These are phyloP conservation scores for Raffaelea albimanens DNA, from an alignment of 2,329 filamentous ascomycete species.

Conservation along the genomic window DNA sequence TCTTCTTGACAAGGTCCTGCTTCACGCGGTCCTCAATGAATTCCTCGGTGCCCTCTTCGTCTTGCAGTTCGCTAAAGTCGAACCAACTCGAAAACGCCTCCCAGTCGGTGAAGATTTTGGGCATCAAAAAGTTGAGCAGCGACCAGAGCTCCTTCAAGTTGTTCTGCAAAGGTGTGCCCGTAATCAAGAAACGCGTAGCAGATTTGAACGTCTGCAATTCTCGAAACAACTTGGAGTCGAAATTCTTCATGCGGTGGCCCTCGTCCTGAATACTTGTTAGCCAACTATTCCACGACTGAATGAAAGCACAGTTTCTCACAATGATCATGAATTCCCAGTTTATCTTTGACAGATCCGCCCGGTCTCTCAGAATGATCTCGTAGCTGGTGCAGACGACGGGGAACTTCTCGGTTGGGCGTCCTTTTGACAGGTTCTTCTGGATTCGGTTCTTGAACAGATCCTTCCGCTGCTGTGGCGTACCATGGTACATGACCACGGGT, in stretches of 20 bases:
- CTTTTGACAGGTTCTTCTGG: constrained; percentile 55
- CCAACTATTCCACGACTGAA: background rate
- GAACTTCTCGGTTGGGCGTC: constrained; percentile 56
- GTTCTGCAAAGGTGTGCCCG: constrained; percentile 90
- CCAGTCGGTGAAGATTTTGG: constrained; percentile 85
- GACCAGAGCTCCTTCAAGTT: constrained; percentile 95
- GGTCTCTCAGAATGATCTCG: constrained; percentile 89
- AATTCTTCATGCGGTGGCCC: constrained; percentile 94
- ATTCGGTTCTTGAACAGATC: constrained; percentile 65
- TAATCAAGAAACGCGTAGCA: constrained; percentile 84
- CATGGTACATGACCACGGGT: constrained; percentile 85
- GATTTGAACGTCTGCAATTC: constrained; percentile 84
- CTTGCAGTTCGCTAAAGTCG: constrained; percentile 85
- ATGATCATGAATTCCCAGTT: constrained; percentile 98
- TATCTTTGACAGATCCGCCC: constrained; percentile 69
- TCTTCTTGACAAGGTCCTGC: constrained; percentile 71
- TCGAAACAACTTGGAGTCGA: constrained; percentile 84
- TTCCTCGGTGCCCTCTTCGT: constrained; percentile 69
- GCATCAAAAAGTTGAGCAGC: constrained; percentile 82
- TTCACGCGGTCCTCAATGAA: constrained; percentile 72
- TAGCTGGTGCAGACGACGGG: constrained; percentile 92
- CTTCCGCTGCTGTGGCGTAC: constrained; percentile 67
- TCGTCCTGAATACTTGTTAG: constrained; percentile 55
- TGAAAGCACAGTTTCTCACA: constrained; percentile 30
- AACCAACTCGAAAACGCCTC: constrained; percentile 95